Evolutionary conservation across 2,329 filamentous ascomycete species (phyloP), one percentile per base, ranked within the genome.

Genomic region (Paraphoma chrysanthemicola): DNA sequence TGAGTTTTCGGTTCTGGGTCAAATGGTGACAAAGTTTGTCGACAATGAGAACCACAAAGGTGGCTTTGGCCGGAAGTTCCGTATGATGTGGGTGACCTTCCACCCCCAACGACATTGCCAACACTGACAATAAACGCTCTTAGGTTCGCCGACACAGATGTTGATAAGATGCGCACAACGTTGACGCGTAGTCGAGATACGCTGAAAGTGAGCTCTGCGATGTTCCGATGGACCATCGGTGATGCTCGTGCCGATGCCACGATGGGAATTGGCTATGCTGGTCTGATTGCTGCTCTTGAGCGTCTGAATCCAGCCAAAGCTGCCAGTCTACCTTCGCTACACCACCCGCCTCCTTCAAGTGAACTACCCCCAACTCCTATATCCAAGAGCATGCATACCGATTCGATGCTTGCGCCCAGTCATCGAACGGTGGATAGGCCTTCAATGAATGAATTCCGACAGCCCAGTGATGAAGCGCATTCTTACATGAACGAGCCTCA

Each of bases 251-350:
- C 85, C 14, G 86, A 89, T 62, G 82, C 83, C 14, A 82, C 86
- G 11, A 81, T 86, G 42, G 86, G 87, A 16, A 88, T 89, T 44
- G 88, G 88, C 43, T 91, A 89, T 67, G 87, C 87, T 1, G 87
- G 87, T 4, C 80, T 91, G 7, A 84, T 86, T 1, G 87, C 88
- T 9, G 88, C 88, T 3, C 80, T 90, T 10, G 85, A 88, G 44
- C 80, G 82, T 53, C 75, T 86, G 59, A 74, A 67, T 56, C 75
- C 62, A 54, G 57, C 60, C 59, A 66, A 74, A 60, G 53, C 69
- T 23, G 29, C 54, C 12, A 63, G 54, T 51, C 59, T 58, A 41
- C 66, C 58, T 57, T 64, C 44, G 57, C 67, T 63, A 66, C 66
- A 54, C 47, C 77, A 70, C 56, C 70, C 68, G 41, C 72, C 72